Base-by-base conservation (phyloP, 345 rosid species). In the Salix dunnii region DNA sequence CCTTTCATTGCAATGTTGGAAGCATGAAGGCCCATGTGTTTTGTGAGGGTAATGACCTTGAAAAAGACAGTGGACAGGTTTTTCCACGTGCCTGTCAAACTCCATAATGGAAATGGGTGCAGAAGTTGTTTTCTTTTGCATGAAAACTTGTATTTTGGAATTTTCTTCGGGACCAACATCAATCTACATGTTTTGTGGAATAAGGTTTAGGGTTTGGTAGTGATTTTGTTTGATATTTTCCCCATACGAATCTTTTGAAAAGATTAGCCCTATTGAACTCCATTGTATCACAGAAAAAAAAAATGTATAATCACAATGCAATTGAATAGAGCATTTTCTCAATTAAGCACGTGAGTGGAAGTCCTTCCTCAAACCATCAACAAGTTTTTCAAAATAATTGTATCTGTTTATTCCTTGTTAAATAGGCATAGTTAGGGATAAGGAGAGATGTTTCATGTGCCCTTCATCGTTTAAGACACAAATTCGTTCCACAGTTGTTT, bases 61-160 rank as follows among this genome's bases (percentile, higher is more conserved):
- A 33, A 43, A 70, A 27, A n/a, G 60, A 70, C 72, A 70, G 27
- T 33, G 36, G 53, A 62, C 74, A 53, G 74, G 65, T 3, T 71
- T 65, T 53, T 10, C 74, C 74, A 53, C 42, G 64, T 71, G 65
- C 48, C 20, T 71, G 21, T 4, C n/a, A 16, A 20, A 20, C 10
- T 8, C 25, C 21, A 43, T 21, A 36, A 36, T 36, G 48, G 9
- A 36, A 35, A 27, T 9, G 13, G 48, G 48, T 21, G 58, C 2
- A 51, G 58, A 20, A 51, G 58, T 51, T 14, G 51, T 46, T 4
- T 13, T 46, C 18, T 46, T 16, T 46, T 46, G 51, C 51, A 14
- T 46, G 18, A 46, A 46, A 18, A 14, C 51, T 20, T 51, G 23
- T 51, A 6, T 51, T 51, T 51, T 51, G n/a, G n/a, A 51, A 18